phyloP scores from a whole-genome alignment of 2,329 filamentous ascomycete genomes.

The Tricladium varicosporioides region DNA sequence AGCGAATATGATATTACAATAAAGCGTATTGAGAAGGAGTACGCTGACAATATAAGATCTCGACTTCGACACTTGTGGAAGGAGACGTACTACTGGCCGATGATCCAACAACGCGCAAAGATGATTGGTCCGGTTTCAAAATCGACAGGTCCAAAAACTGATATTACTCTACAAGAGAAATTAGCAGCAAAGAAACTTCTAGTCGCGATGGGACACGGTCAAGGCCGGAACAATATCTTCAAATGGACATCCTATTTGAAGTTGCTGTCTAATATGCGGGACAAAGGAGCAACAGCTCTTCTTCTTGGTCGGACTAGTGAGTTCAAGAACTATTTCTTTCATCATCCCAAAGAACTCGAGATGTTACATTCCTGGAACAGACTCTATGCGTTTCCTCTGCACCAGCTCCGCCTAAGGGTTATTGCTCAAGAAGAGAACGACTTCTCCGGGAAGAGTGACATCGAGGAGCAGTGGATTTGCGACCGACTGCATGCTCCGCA shows the following conservation, averaged over 20 bases:
- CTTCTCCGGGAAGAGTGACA: constrained; percentile 21
- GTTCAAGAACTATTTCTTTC: constrained; percentile 17
- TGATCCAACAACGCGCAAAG: constrained; percentile 19
- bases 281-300: constrained; percentile 11
- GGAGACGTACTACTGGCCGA: constrained; percentile 23
- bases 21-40: constrained; percentile 16
- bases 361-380: constrained; percentile 12
- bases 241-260: constrained; percentile 21
- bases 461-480: constrained; percentile 16
- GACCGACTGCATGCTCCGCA: constrained; percentile 16
- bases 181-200: constrained; percentile 14
- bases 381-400: constrained; percentile 11
- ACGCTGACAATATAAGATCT: constrained; percentile 13
- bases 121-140: constrained; percentile 20
- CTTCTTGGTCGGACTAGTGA: constrained; percentile 19
- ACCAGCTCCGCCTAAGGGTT: constrained; percentile 10
- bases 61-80: constrained; percentile 12
- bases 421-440: constrained; percentile 13
- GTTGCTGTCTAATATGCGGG: constrained; percentile 20
- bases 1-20: constrained; percentile 14
- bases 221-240: constrained; percentile 14
- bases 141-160: constrained; percentile 7
- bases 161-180: constrained; percentile 20
- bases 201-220: constrained; percentile 11
- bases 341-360: constrained; percentile 6